These are phyloP conservation scores for Aegilops umbellulata DNA, from an alignment of 176 grass and related monocot genomes.

Conservation along the genomic window DNA sequence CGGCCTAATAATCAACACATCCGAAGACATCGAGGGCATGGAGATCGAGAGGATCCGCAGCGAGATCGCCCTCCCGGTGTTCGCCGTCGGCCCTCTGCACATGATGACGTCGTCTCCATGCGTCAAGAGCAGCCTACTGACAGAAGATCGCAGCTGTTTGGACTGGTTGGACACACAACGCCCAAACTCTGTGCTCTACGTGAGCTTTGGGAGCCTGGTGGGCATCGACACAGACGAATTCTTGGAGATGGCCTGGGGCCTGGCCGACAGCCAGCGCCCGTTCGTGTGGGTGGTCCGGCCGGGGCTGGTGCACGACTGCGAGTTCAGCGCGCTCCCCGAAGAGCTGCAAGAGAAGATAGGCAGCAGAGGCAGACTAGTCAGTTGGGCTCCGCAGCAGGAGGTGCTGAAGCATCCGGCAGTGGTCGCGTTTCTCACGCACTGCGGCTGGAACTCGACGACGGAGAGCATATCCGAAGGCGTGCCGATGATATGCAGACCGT, in stretches of 20 bases:
- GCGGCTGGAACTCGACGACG: constrained; percentile 48
- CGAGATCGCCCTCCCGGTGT: background rate
- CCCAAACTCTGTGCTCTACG: background rate
- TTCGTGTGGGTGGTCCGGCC: constrained; percentile 40
- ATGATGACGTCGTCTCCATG: background rate
- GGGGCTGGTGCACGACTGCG: background rate
- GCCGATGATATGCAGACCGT: constrained; percentile 25
- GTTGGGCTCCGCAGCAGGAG: constrained; percentile 35
- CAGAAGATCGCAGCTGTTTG: constrained; percentile 15
- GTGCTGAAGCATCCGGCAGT: background rate
- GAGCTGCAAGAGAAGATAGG: background rate
- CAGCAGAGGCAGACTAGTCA: background rate
- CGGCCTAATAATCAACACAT: background rate
- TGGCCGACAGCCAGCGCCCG: background rate
- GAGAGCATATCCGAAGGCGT: constrained; percentile 13
- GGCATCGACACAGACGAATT: background rate
- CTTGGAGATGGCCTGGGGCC: background rate
- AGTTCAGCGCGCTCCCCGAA: background rate
- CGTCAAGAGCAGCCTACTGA: background rate
- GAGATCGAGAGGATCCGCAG: background rate
- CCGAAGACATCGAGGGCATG: background rate
- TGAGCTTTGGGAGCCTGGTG: background rate
- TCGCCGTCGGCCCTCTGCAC: constrained; percentile 22
- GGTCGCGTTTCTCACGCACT: constrained; percentile 31
- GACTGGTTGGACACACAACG: background rate